Evolutionary conservation across 2,329 filamentous ascomycete genomes (phyloP).

Genomic region (Diaporthe helianthi): DNA sequence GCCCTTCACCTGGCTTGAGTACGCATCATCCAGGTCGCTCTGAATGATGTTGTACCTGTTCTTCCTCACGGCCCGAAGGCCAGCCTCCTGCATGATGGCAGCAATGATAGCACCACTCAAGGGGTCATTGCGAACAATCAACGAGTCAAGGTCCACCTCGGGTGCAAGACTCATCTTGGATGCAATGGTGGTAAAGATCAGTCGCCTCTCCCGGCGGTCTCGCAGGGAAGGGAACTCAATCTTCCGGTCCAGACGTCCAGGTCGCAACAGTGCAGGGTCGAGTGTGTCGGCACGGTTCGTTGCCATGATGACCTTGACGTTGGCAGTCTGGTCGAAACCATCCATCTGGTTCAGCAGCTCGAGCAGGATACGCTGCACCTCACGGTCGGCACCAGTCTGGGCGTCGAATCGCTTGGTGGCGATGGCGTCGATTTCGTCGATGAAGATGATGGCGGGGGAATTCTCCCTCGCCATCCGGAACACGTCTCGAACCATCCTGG

Average conservation of each 20-base stretch:
- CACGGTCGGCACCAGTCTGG: constrained; percentile 95
- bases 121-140: constrained; percentile 97
- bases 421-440: constrained; percentile 98
- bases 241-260: constrained; percentile 94
- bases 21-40: constrained; percentile 93
- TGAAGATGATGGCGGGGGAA: constrained; percentile 98
- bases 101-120: constrained; percentile 95
- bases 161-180: constrained; percentile 96
- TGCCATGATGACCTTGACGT: constrained; percentile 99
- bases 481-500: constrained; percentile 98
- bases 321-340: constrained; percentile 97
- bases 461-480: constrained; percentile 99
- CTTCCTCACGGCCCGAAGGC: constrained; percentile 91
- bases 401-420: constrained; percentile 99
- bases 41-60: constrained; percentile 99
- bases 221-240: constrained; percentile 97
- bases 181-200: constrained; percentile 98
- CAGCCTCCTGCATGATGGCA: constrained; percentile 99
- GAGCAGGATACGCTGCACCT: constrained; percentile 97
- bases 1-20: constrained; percentile 94
- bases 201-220: constrained; percentile 89
- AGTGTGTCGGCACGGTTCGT: constrained; percentile 98
- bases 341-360: constrained; percentile 99
- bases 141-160: constrained; percentile 92
- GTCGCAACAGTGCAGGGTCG: constrained; percentile 91